Conservation (phyloP, 208 protist species). For the Polymyxa betae region DNA sequence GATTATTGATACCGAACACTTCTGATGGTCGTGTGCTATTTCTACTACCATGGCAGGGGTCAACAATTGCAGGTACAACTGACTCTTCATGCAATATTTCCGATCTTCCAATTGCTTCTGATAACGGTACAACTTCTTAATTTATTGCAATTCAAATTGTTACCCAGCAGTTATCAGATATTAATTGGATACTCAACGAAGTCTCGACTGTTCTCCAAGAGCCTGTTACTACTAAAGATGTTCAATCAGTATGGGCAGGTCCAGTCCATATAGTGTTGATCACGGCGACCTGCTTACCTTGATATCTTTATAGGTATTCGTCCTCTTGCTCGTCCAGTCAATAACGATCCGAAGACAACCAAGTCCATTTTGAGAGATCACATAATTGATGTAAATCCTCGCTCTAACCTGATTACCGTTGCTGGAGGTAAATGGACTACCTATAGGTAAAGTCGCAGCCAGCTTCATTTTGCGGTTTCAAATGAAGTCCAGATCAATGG, state of each 20-base stretch:
- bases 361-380: conserved; percentile 87
- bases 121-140: neutral
- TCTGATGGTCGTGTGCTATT: conserved; percentile 89
- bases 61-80: conserved; percentile 89
- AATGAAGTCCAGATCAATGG: conserved; percentile 79
- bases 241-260: conserved; percentile 63
- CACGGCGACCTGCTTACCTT: neutral
- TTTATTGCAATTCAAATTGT: neutral
- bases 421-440: conserved; percentile 93
- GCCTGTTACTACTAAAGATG: conserved; percentile 69
- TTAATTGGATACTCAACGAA: conserved; percentile 81
- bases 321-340: conserved; percentile 53
- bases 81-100: conserved; percentile 78
- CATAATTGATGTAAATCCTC: conserved; percentile 76
- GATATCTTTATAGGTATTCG: conserved; percentile 56
- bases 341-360: conserved; percentile 57
- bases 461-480: neutral
- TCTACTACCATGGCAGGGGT: conserved; percentile 85
- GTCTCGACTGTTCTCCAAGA: conserved; percentile 71
- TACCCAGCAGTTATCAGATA: conserved; percentile 69
- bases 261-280: neutral
- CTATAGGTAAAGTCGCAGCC: conserved; percentile 67
- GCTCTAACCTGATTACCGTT: conserved; percentile 80
- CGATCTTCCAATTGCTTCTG: conserved; percentile 47
- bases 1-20: conserved; percentile 83